Evolutionary conservation across 176 grass and related monocot genomes (phyloP).

Genomic region (Pontederia crassipes): DNA sequence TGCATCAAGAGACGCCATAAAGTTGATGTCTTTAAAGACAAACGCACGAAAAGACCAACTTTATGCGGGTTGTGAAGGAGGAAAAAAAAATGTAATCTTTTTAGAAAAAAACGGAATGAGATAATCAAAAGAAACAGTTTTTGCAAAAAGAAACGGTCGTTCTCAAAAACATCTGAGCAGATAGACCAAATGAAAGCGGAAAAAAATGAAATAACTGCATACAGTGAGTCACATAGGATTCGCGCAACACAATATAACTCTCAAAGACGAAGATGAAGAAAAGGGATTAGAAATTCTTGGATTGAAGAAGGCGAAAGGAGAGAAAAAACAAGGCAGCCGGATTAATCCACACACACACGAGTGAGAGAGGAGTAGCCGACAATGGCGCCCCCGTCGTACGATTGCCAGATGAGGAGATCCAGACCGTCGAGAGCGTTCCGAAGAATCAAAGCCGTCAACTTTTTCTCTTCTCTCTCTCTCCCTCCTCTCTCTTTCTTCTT

Average conservation of each 20-base stretch:
- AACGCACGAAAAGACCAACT: too few relatives aligned
- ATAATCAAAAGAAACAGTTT: background rate
- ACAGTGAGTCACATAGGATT: background rate
- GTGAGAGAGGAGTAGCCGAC: slow-evolving; percentile 29
- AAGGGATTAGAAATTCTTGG: too few relatives aligned
- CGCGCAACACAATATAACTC: background rate
- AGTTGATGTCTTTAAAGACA: too few relatives aligned
- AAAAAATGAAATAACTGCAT: background rate
- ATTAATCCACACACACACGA: background rate
- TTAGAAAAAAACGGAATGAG: background rate
- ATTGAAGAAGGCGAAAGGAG: background rate
- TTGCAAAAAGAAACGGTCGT: background rate
- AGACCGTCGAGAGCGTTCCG: slow-evolving; percentile 35
- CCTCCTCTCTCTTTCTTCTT: background rate
- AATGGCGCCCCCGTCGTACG: slow-evolving; percentile 33
- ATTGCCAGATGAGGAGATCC: slow-evolving; percentile 42
- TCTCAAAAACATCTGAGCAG: background rate
- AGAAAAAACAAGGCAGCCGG: background rate
- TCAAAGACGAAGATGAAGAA: background rate
- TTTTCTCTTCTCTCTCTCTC: slow-evolving; percentile 2
- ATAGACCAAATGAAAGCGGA: background rate
- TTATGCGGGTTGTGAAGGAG: too few relatives aligned
- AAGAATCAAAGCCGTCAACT: slow-evolving; percentile 24
- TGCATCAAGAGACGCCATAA: too few relatives aligned
- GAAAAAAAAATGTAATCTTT: too few relatives aligned